Conservation (phyloP, 106 monocot genomes). For the Dendrobium catenatum region DNA sequence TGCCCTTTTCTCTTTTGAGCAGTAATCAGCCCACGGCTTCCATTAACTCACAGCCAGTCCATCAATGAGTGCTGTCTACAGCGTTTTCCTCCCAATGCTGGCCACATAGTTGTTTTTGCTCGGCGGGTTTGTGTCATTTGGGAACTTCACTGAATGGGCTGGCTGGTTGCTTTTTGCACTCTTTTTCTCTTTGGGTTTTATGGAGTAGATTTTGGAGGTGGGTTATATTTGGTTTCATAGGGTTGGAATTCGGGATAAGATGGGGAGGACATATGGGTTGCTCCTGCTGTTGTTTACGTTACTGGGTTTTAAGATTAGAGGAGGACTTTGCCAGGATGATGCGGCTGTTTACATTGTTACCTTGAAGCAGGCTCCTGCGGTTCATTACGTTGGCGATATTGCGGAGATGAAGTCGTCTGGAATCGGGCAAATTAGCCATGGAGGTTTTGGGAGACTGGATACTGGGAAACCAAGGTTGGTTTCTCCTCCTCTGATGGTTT, state of each 20-base stretch:
- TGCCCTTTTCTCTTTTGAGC: neutral
- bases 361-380: conserved; percentile 68
- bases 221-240: neutral
- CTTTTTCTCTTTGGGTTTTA: neutral
- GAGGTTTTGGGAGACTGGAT: conserved; percentile 28
- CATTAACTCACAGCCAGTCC: neutral
- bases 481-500: neutral
- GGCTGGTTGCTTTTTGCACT: neutral
- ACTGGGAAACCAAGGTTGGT: conserved; percentile 52
- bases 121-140: neutral
- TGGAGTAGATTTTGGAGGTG: neutral
- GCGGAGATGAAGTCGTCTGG: conserved; percentile 37
- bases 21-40: neutral
- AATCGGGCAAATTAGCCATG: conserved; percentile 20
- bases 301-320: conserved; percentile 21
- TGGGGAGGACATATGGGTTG: conserved; percentile 12
- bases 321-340: conserved; percentile 45
- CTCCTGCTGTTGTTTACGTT: conserved; percentile 19
- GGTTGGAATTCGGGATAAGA: conserved; percentile 17
- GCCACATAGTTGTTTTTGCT: neutral
- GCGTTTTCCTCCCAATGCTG: neutral
- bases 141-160: neutral
- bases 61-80: neutral
- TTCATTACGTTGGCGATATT: conserved; percentile 35
- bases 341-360: conserved; percentile 82